Conservation (phyloP, 1,284 basidiomycete species). For the Erythrobasidium hasegawianum region DNA sequence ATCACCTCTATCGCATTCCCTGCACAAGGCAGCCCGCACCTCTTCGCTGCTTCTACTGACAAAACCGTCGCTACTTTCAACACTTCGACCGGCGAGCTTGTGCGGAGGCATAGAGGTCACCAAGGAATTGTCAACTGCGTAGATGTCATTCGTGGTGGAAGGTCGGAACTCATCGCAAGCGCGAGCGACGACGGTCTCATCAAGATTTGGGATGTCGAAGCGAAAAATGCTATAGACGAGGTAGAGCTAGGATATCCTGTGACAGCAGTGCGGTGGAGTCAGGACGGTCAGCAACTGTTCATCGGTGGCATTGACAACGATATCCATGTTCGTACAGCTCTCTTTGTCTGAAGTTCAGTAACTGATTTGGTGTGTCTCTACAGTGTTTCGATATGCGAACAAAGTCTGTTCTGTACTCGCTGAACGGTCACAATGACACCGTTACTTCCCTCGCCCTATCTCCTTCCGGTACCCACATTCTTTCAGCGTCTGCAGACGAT, state of each 20-base stretch:
- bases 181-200: conserved; percentile 86
- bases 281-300: conserved; percentile 78
- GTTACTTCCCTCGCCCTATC: conserved; percentile 78
- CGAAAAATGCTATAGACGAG: conserved; percentile 69
- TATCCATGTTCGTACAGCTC: conserved; percentile 68
- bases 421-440: conserved; percentile 61
- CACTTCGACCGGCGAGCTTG: conserved; percentile 65
- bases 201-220: conserved; percentile 79
- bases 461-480: conserved; percentile 74
- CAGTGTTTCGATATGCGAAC: conserved; percentile 71
- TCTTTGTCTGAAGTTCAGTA: background rate
- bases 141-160: conserved; percentile 72
- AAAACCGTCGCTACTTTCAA: conserved; percentile 70
- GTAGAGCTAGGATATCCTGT: conserved; percentile 82
- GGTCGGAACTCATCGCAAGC: conserved; percentile 69
- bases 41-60: conserved; percentile 81
- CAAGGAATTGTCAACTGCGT: conserved; percentile 80
- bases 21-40: conserved; percentile 41
- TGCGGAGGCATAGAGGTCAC: conserved; percentile 73
- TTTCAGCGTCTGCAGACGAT: conserved; percentile 82
- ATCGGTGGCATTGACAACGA: conserved; percentile 89
- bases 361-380: background rate
- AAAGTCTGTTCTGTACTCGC: conserved; percentile 56
- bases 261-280: conserved; percentile 86
- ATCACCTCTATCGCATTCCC: conserved; percentile 34